phyloP scores from a whole-genome alignment of 352 stramenopile species.

The Lagenidium giganteum region DNA sequence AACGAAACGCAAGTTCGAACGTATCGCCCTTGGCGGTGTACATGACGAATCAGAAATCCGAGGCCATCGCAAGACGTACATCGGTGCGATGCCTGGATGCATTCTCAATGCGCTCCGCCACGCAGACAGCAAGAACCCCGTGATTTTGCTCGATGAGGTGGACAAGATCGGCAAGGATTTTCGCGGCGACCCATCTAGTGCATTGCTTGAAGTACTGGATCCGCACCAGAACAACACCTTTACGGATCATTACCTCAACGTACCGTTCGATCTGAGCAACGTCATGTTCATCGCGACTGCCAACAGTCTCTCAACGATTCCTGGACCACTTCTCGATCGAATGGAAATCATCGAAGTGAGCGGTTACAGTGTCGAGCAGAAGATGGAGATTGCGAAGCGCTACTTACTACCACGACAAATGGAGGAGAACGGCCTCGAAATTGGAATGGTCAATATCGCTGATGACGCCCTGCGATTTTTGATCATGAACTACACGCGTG shows the following conservation, averaged over 20 bases:
- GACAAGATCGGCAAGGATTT: conserved; percentile 81
- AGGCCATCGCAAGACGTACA: conserved; percentile 84
- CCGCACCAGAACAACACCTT: conserved; percentile 86
- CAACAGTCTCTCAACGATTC: conserved; percentile 80
- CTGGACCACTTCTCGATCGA: conserved; percentile 63
- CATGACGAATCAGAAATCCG: conserved; percentile 84
- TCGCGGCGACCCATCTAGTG: conserved; percentile 54
- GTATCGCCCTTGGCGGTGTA: conserved; percentile 71
- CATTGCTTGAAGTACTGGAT: conserved; percentile 83
- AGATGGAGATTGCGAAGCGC: conserved; percentile 71
- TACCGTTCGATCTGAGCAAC: conserved; percentile 84
- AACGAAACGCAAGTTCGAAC: conserved; percentile 72
- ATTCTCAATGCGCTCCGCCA: conserved; percentile 78
- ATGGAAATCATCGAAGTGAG: conserved; percentile 84
- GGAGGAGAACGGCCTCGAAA: conserved; percentile 58
- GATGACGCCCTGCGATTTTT: conserved; percentile 61
- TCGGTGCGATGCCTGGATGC: conserved; percentile 81
- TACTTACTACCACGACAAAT: conserved; percentile 81
- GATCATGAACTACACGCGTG: conserved; percentile 81
- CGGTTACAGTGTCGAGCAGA: conserved; percentile 80
- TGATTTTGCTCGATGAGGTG: conserved; percentile 85
- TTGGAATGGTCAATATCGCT: conserved; percentile 36
- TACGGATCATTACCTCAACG: conserved; percentile 82
- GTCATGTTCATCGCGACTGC: conserved; percentile 83
- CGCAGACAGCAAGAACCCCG: conserved; percentile 69